phyloP scores from a whole-genome alignment of 345 rosid genomes.

The Geranium brycei region DNA sequence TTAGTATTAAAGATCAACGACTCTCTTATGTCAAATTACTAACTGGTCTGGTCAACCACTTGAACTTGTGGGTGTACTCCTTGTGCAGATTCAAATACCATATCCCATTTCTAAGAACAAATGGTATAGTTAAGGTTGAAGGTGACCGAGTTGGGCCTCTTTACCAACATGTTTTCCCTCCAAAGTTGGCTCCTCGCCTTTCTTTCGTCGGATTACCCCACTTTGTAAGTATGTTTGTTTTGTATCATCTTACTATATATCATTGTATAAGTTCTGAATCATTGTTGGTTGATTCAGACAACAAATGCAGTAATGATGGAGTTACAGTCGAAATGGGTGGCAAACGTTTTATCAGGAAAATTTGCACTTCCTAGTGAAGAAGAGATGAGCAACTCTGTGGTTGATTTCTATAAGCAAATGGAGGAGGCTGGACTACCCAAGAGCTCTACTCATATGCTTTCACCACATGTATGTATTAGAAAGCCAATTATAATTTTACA shows the following conservation, averaged over 20 bases:
- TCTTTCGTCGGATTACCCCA: slow-evolving; percentile 9
- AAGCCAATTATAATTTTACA: no score
- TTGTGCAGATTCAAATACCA: slow-evolving; percentile 3
- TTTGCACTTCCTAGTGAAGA: slow-evolving; percentile 3
- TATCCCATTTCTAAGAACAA: slow-evolving; percentile 9
- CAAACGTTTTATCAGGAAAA: slow-evolving; percentile 9
- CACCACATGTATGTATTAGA: neutral
- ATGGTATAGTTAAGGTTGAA: slow-evolving; percentile 10
- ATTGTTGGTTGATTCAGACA: neutral
- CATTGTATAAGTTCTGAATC: no score
- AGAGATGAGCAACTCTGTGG: slow-evolving; percentile 5
- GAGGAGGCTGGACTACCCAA: slow-evolving; percentile 11
- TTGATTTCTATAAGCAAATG: neutral
- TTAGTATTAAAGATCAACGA: no score
- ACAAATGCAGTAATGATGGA: neutral
- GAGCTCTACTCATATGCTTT: slow-evolving; percentile 7
- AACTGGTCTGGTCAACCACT: no score
- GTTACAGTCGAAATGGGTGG: slow-evolving; percentile 11
- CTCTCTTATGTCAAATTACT: no score
- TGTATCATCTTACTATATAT: no score
- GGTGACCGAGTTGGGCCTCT: slow-evolving; percentile 13
- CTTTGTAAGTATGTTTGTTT: neutral
- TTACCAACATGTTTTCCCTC: slow-evolving; percentile 14
- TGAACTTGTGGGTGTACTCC: neutral
- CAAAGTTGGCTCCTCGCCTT: slow-evolving; percentile 2